phyloP scores from a whole-genome alignment of 2,329 filamentous ascomycete genomes.

The Aspergillus fumigatus region DNA sequence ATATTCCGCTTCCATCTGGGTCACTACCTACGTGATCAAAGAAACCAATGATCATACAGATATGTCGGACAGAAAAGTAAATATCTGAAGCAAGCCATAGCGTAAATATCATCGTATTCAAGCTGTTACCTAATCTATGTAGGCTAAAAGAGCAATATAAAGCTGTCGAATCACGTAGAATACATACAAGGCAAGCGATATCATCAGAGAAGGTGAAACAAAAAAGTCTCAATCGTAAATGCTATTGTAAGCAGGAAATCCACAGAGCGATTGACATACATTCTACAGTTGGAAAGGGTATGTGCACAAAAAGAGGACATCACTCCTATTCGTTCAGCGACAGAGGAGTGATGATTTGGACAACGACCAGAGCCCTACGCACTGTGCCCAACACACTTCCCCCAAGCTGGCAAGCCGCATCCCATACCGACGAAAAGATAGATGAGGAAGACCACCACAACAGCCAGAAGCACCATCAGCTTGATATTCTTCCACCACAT shows the following conservation, averaged over 20 bases:
- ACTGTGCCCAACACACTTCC: conserved; percentile 36
- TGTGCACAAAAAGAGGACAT: not conserved
- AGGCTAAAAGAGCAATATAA: not conserved
- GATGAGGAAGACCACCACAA: conserved; percentile 62
- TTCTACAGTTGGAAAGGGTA: conserved; percentile 2
- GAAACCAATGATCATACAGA: not conserved
- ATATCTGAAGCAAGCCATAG: not conserved
- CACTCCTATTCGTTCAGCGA: not conserved
- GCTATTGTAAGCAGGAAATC: not conserved
- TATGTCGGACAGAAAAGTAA: not conserved
- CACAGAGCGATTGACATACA: conserved; percentile 1
- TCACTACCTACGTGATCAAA: not conserved
- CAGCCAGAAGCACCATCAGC: conserved; percentile 78
- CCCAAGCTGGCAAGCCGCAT: conserved; percentile 61
- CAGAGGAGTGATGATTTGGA: not conserved
- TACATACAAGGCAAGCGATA: not conserved
- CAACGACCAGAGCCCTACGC: not conserved
- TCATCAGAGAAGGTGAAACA: not conserved
- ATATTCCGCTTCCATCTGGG: not conserved
- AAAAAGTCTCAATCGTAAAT: not conserved
- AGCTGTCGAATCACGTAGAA: not conserved
- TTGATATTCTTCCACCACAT: conserved; percentile 99
- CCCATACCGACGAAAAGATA: conserved; percentile 70
- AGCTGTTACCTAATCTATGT: not conserved
- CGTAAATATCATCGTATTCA: not conserved